Evolutionary conservation across 2,329 filamentous ascomycete species (phyloP).

Genomic region (Cephalotrichum gorgonifer): DNA sequence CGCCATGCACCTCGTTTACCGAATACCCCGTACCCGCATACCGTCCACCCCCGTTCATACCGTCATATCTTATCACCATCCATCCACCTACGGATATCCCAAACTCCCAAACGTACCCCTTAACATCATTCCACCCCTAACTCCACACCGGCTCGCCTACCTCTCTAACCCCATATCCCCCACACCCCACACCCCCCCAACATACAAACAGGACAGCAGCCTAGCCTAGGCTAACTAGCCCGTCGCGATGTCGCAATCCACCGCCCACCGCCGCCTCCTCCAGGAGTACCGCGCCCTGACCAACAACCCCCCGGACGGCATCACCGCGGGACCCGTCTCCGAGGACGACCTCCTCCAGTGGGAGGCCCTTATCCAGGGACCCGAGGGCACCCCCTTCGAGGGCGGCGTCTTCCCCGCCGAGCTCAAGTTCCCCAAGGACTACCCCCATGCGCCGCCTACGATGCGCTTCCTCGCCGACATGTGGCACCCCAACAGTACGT

Average conservation of each 20-base stretch:
- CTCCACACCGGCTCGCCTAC: too few species aligned
- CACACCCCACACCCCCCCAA: neutral
- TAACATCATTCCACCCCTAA: neutral
- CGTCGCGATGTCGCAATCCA: constrained; percentile 43
- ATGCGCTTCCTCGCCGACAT: constrained; percentile 94
- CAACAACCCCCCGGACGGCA: constrained; percentile 92
- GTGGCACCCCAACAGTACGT: constrained; percentile 88
- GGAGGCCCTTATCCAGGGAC: constrained; percentile 94
- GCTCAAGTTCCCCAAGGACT: constrained; percentile 90
- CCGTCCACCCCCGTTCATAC: too few species aligned
- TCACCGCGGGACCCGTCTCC: constrained; percentile 83
- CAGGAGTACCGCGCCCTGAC: constrained; percentile 93
- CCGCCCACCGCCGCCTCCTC: constrained; percentile 71
- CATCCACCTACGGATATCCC: too few species aligned
- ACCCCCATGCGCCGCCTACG: constrained; percentile 87
- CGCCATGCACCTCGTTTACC: too few species aligned
- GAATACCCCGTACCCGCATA: neutral
- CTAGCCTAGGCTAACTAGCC: neutral
- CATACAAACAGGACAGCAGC: neutral
- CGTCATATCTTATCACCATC: too few species aligned
- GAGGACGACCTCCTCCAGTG: constrained; percentile 95
- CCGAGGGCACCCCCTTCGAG: constrained; percentile 91
- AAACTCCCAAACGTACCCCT: too few species aligned
- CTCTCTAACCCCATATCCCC: neutral
- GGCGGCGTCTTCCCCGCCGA: constrained; percentile 93